Percentiles rank a stretch among this genome's conserved stretches.
Evolutionary conservation across 2,329 filamentous ascomycete species (phyloP).

Genomic region (Gnomoniopsis sp.): DNA sequence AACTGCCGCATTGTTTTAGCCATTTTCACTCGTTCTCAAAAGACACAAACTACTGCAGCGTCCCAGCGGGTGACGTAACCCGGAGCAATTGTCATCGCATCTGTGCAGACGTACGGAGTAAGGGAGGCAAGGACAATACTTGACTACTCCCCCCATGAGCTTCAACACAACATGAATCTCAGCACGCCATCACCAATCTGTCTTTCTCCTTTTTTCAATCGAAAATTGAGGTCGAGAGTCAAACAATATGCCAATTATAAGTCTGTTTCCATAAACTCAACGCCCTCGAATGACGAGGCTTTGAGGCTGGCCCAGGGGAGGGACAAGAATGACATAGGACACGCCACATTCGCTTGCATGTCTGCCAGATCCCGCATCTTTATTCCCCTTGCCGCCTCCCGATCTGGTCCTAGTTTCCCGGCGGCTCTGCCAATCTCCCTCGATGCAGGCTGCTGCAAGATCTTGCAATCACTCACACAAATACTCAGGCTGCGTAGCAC

Average conservation of each 20-base stretch:
- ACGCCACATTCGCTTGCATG: background rate
- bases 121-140: too few relatives aligned
- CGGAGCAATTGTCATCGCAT: too few relatives aligned
- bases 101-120: too few relatives aligned
- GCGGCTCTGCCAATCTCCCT: background rate
- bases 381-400: background rate
- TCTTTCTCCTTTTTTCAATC: too few relatives aligned
- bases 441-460: background rate
- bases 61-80: too few relatives aligned
- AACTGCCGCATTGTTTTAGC: too few relatives aligned
- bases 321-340: background rate
- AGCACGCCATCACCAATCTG: too few relatives aligned
- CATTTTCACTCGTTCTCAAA: too few relatives aligned
- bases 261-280: background rate
- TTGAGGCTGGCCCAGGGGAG: background rate
- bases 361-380: conserved; percentile 1
- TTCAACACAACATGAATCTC: too few relatives aligned
- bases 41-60: too few relatives aligned
- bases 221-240: background rate
- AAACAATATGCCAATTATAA: background rate
- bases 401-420: too few relatives aligned
- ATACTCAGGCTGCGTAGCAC: background rate
- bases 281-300: background rate
- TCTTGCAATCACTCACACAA: background rate
- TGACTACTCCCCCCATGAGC: too few relatives aligned